phyloP scores from a whole-genome alignment of 345 rosid species.

The Mercurialis annua region DNA sequence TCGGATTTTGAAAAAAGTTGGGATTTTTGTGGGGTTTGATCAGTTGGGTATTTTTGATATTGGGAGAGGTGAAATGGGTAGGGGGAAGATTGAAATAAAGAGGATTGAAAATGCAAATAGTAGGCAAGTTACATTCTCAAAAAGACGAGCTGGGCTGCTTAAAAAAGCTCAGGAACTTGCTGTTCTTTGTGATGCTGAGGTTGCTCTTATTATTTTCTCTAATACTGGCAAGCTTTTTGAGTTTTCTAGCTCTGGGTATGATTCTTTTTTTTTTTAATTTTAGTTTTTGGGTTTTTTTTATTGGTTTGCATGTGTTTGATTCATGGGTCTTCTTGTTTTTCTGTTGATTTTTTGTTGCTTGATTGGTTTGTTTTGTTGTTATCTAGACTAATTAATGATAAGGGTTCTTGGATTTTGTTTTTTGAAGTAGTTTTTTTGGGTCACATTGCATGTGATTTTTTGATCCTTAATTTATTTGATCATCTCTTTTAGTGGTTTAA shows the following conservation, averaged over 20 bases:
- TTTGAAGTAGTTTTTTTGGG: not conserved
- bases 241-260: slow-evolving; percentile 75
- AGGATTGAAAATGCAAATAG: slow-evolving; percentile 91
- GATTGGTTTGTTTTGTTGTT: slow-evolving; percentile 2
- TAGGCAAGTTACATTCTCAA: slow-evolving; percentile 96
- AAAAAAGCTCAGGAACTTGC: slow-evolving; percentile 89
- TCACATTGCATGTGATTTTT: slow-evolving; percentile 11
- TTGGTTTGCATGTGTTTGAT: slow-evolving; percentile 9
- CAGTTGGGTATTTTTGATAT: slow-evolving; percentile 5
- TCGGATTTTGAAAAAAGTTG: not conserved
- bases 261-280: not conserved
- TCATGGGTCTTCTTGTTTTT: slow-evolving; percentile 5
- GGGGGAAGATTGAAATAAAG: slow-evolving; percentile 93
- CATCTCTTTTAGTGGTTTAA: not conserved
- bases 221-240: slow-evolving; percentile 90
- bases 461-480: not conserved
- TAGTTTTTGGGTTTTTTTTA: not conserved
- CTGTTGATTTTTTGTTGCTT: not conserved
- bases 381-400: not conserved
- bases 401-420: not conserved
- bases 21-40: slow-evolving; percentile 8
- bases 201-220: slow-evolving; percentile 89
- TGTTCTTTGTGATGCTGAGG: slow-evolving; percentile 89
- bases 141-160: slow-evolving; percentile 85
- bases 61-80: slow-evolving; percentile 49